These are phyloP conservation scores for Ophiocordyceps robertsii DNA, from an alignment of 2,329 filamentous ascomycete genomes.

Conservation along the genomic window DNA sequence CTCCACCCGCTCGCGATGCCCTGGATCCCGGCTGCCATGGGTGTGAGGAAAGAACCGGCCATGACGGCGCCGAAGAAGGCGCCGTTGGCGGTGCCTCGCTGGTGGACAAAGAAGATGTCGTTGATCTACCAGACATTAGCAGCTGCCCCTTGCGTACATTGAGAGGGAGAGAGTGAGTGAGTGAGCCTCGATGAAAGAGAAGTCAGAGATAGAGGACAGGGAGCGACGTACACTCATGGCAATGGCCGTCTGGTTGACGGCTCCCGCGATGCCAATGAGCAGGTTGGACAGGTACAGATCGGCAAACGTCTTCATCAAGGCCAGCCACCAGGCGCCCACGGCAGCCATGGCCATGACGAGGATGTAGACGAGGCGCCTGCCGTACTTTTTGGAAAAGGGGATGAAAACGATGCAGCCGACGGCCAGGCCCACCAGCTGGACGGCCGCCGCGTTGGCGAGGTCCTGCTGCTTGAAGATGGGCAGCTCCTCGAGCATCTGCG, in stretches of 20 bases:
- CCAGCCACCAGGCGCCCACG: slow-evolving; percentile 24
- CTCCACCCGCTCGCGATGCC: slow-evolving; percentile 9
- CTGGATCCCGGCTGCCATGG: neutral
- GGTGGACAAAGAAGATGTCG: slow-evolving; percentile 1
- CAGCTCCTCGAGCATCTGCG: neutral
- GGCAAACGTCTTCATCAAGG: slow-evolving; percentile 22
- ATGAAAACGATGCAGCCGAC: slow-evolving; percentile 10
- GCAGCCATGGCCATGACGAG: slow-evolving; percentile 24
- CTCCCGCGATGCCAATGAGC: slow-evolving; percentile 19
- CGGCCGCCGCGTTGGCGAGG: neutral
- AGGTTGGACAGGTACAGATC: slow-evolving; percentile 30
- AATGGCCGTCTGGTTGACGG: slow-evolving; percentile 19
- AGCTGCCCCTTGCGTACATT: too few relatives aligned
- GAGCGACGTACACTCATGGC: neutral
- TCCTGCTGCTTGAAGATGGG: neutral
- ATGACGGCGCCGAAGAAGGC: neutral
- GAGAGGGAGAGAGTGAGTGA: too few relatives aligned
- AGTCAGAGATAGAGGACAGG: too few relatives aligned
- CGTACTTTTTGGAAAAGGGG: slow-evolving; percentile 10
- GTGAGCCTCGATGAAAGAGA: too few relatives aligned
- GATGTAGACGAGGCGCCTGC: slow-evolving; percentile 10
- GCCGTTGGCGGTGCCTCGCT: slow-evolving; percentile 1
- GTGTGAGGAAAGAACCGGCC: neutral
- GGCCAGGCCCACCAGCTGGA: slow-evolving; percentile 7
- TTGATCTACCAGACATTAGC: neutral